phyloP scores from a whole-genome alignment of 2,329 filamentous ascomycete species.

The Colletotrichum sp. region DNA sequence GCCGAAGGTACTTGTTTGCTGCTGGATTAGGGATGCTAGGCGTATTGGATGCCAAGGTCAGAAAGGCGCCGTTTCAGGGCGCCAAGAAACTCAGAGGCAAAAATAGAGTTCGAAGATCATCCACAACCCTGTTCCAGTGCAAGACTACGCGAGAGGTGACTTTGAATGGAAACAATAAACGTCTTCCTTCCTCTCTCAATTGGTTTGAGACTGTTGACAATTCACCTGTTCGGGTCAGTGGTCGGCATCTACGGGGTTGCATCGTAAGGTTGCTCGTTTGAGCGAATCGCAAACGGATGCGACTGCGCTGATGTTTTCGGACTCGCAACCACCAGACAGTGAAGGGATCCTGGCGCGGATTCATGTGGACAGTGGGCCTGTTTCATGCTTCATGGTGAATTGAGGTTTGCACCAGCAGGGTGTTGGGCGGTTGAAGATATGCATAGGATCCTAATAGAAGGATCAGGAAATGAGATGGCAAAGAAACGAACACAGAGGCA shows the following conservation, averaged over 20 bases:
- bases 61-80: conserved; percentile 1
- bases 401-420: background rate
- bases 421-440: background rate
- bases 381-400: conserved; percentile 25
- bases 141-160: background rate
- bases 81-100: background rate
- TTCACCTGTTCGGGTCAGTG: background rate
- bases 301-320: background rate
- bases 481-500: background rate
- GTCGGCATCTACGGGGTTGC: background rate
- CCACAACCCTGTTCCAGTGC: background rate
- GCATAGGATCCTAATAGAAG: background rate
- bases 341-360: conserved; percentile 28
- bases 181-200: background rate
- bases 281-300: background rate
- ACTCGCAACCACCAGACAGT: conserved; percentile 23
- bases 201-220: background rate
- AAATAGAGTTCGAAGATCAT: background rate
- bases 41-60: conserved; percentile 4
- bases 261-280: background rate
- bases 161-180: background rate
- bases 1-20: background rate
- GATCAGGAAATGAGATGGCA: background rate
- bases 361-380: conserved; percentile 17
- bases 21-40: background rate